These are phyloP conservation scores for Penstemon davidsonii DNA, from an alignment of 257 asterid genomes.

Conservation along the genomic window DNA sequence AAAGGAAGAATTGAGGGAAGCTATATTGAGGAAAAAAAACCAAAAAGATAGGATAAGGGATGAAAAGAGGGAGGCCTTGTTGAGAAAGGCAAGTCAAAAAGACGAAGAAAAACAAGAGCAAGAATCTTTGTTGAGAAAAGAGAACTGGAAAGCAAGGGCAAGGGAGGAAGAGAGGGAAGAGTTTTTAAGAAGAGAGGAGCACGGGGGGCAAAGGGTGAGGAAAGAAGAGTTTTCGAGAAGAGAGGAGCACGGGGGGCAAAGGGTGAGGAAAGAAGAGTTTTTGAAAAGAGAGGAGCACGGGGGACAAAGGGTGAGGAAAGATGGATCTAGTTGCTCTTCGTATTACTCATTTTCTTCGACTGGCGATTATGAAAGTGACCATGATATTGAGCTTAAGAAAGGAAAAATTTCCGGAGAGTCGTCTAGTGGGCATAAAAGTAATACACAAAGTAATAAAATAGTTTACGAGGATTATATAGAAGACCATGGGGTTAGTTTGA, in stretches of 20 bases:
- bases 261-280: conserved; percentile 43
- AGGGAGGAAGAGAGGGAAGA: conserved; percentile 46
- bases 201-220: background rate
- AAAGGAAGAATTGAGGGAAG: conserved; percentile 29
- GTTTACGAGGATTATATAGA: conserved; percentile 38
- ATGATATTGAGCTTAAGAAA: conserved; percentile 47
- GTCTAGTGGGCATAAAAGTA: conserved; percentile 34
- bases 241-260: conserved; percentile 42
- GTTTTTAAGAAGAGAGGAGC: conserved; percentile 13
- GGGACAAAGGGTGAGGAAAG: conserved; percentile 47
- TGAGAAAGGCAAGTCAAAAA: conserved; percentile 32
- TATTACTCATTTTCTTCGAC: conserved; percentile 70
- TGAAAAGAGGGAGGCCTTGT: conserved; percentile 38
- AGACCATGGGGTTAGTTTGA: conserved; percentile 39
- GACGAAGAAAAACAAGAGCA: conserved; percentile 14
- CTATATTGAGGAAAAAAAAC: conserved; percentile 29
- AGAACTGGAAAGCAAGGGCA: conserved; percentile 39
- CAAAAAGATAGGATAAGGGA: conserved; percentile 29
- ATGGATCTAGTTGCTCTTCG: conserved; percentile 77
- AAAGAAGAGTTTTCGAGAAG: conserved; percentile 28
- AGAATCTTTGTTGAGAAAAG: conserved; percentile 22
- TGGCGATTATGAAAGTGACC: conserved; percentile 53
- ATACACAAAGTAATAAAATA: conserved; percentile 41
- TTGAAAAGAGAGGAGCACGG: conserved; percentile 44
- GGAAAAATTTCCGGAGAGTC: conserved; percentile 39